Conservation (phyloP, 2,329 filamentous ascomycete species). For the Colletotrichum horii region DNA sequence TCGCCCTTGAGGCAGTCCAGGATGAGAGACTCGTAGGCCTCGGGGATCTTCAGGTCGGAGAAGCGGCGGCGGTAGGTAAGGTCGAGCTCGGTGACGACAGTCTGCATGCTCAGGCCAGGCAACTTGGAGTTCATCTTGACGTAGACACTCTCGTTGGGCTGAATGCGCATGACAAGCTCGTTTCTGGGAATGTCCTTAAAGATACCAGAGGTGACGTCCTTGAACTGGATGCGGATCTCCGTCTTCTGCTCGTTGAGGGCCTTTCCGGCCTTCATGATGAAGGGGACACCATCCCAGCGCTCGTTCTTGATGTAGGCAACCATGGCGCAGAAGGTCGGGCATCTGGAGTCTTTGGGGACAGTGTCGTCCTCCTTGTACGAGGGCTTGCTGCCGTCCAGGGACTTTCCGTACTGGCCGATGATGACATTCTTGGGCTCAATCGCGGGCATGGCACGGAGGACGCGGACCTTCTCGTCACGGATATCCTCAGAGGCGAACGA, state of each 20-base stretch:
- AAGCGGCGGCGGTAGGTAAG: conserved; percentile 97
- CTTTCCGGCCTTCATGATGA: conserved; percentile 99
- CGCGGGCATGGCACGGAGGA: conserved; percentile 88
- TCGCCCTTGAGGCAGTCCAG: conserved; percentile 98
- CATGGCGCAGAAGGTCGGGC: conserved; percentile 97
- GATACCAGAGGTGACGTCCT: conserved; percentile 98
- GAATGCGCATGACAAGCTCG: conserved; percentile 98
- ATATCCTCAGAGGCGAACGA: conserved; percentile 99
- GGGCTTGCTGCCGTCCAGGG: conserved; percentile 93
- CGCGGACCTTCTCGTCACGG: conserved; percentile 97
- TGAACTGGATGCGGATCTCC: conserved; percentile 98
- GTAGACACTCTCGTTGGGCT: conserved; percentile 99
- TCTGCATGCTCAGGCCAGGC: conserved; percentile 98
- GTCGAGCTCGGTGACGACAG: conserved; percentile 96
- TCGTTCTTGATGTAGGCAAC: conserved; percentile 99
- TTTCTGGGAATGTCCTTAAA: conserved; percentile 99
- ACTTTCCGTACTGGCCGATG: conserved; percentile 97
- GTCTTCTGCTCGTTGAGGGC: conserved; percentile 99
- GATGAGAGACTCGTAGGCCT: conserved; percentile 98
- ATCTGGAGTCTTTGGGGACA: conserved; percentile 94
- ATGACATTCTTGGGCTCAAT: conserved; percentile 99
- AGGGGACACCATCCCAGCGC: conserved; percentile 98
- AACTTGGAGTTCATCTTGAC: conserved; percentile 99
- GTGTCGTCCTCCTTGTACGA: conserved; percentile 99
- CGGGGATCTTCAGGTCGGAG: conserved; percentile 98